Conservation (phyloP, 371 early-diverging fungal genomes). For the Cokeromyces recurvatus region DNA sequence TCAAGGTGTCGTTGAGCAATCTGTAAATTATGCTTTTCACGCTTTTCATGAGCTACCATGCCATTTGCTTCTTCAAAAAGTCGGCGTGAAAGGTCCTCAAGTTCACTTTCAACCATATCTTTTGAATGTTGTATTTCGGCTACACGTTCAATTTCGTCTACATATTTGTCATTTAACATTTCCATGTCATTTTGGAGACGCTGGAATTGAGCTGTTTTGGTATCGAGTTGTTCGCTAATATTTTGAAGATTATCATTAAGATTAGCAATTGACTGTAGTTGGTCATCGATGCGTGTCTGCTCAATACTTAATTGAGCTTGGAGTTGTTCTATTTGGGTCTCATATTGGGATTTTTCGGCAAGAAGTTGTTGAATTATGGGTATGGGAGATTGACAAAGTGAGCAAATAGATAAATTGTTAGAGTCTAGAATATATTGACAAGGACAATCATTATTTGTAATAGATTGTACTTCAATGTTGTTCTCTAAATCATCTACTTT, state of each 20-base stretch:
- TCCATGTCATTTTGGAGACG: constrained; percentile 55
- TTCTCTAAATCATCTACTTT: no score
- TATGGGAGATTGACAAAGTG: constrained; percentile 52
- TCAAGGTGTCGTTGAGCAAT: constrained; percentile 54
- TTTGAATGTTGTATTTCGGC: constrained; percentile 89
- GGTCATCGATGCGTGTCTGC: constrained; percentile 37
- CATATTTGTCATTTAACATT: constrained; percentile 61
- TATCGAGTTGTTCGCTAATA: constrained; percentile 39
- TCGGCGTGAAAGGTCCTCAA: constrained; percentile 84
- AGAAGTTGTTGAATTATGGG: constrained; percentile 48
- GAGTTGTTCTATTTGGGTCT: constrained; percentile 41
- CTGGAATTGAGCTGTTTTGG: constrained; percentile 42
- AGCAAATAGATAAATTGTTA: constrained; percentile 33
- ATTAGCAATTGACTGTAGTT: constrained; percentile 4
- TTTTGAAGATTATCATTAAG: constrained; percentile 40
- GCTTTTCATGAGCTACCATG: constrained; percentile 86
- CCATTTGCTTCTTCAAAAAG: constrained; percentile 93
- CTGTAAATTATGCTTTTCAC: constrained; percentile 58
- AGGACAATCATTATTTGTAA: constrained; percentile 36
- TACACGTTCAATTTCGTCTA: constrained; percentile 85
- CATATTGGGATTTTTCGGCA: constrained; percentile 37
- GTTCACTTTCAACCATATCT: constrained; percentile 84
- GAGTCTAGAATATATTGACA: constrained; percentile 33
- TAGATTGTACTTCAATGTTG: neutral
- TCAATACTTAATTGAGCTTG: constrained; percentile 41